Evolutionary conservation across 1,139 yeast species (phyloP), one percentile per base, ranked within the genome.

Genomic region (Pichia sp.): DNA sequence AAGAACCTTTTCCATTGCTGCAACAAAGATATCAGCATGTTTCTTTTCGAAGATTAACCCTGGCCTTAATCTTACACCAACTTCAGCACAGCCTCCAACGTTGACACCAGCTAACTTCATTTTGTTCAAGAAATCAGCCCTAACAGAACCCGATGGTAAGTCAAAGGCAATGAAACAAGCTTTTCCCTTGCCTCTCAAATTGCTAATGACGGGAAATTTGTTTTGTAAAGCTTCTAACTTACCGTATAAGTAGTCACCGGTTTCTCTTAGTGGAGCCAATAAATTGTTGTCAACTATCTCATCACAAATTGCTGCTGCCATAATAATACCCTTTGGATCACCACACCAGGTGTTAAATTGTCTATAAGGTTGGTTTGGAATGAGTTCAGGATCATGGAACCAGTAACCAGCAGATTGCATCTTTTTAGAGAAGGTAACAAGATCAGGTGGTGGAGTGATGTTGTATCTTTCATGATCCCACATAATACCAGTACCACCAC

Each of bases 271-370:
- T 46, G 72, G 66, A 30, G 66, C 64, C 31, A 74, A 72, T 52
- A 83, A 71, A 52, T 78, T 71, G 61, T 81, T 67, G 57, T 77
- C 76, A 45, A 67, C 63, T 41, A 82, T 65, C 62, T 82, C 88
- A 48, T 71, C 64, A 59, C 77, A 77, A 52, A 83, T 81, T 49
- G 83, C 75, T 50, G 79, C 77, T 42, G 89, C 82, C 57, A 84
- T 71, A 52, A 82, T 66, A 57, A 84, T 75, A 66, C 82, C 77
- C 47, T 86, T 78, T 58, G 91, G 88, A 68, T 83, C 94, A 53
- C 94, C 94, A 63, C 89, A 81, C 94, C 94, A 83, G 46, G 94
- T 83, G 76, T 83, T 83, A 72, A 83, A 83, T 69, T 83, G 91
- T 62, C 93, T 79, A 71, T 79, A 83, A 36, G 93, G 77, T 60